These are phyloP conservation scores for Amanita molliuscula DNA, from an alignment of 768 basidiomycete genomes.

Conservation along the genomic window DNA sequence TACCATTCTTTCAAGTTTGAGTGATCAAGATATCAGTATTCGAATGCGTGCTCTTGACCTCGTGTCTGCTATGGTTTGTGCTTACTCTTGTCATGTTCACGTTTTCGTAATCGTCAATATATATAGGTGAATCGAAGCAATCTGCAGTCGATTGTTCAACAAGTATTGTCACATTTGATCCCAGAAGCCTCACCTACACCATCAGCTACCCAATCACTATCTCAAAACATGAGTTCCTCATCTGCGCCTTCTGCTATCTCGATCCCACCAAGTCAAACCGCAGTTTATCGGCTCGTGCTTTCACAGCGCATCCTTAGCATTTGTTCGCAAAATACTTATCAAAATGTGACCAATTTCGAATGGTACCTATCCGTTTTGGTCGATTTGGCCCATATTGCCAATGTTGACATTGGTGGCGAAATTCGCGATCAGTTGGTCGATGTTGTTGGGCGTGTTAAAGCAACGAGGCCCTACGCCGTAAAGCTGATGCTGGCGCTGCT, in stretches of 20 bases:
- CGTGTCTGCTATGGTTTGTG: conserved; percentile 79
- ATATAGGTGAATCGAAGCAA: conserved; percentile 74
- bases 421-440: conserved; percentile 84
- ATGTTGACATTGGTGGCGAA: conserved; percentile 64
- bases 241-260: conserved; percentile 22
- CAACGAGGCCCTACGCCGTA: conserved; percentile 69
- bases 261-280: conserved; percentile 54
- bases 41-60: conserved; percentile 93
- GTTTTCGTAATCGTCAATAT: not conserved
- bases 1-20: conserved; percentile 80
- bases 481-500: conserved; percentile 76
- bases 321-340: conserved; percentile 75
- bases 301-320: conserved; percentile 80
- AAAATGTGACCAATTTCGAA: conserved; percentile 86
- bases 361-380: conserved; percentile 96
- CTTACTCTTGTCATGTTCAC: not conserved
- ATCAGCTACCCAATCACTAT: conserved; percentile 52
- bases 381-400: conserved; percentile 82
- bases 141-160: conserved; percentile 83
- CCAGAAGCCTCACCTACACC: conserved; percentile 43
- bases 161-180: conserved; percentile 80
- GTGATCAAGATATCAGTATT: conserved; percentile 92
- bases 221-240: conserved; percentile 26
- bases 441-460: conserved; percentile 72
- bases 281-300: conserved; percentile 80